Conservation (phyloP, 208 protist genomes). For the Sergeia podlipaevii region DNA sequence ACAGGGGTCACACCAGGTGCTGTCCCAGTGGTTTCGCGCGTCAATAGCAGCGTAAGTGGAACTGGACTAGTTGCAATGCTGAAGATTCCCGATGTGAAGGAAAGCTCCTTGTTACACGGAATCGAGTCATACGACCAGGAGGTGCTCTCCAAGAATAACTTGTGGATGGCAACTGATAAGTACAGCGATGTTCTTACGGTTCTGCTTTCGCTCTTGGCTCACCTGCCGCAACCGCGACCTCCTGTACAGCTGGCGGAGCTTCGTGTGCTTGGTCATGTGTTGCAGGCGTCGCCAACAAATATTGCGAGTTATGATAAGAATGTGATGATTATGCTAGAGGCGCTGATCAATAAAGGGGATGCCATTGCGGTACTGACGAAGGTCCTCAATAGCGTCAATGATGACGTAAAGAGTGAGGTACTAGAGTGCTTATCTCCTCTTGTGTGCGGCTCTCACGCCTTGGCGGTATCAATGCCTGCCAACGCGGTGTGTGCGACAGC, state of each 20-base stretch:
- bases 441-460: slow-evolving; percentile 31
- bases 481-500: slow-evolving; percentile 13
- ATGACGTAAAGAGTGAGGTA: slow-evolving; percentile 89
- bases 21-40: neutral
- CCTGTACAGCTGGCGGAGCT: slow-evolving; percentile 76
- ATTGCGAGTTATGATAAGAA: slow-evolving; percentile 26
- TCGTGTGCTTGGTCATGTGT: slow-evolving; percentile 50
- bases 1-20: slow-evolving; percentile 2
- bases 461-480: too few species aligned
- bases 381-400: slow-evolving; percentile 88
- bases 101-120: slow-evolving; percentile 63
- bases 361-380: slow-evolving; percentile 46
- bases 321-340: slow-evolving; percentile 29
- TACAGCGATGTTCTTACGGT: slow-evolving; percentile 41
- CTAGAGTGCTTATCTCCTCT: slow-evolving; percentile 73
- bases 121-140: slow-evolving; percentile 68
- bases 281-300: slow-evolving; percentile 35
- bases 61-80: slow-evolving; percentile 60
- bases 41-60: slow-evolving; percentile 18
- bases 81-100: slow-evolving; percentile 74
- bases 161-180: slow-evolving; percentile 27
- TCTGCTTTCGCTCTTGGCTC: slow-evolving; percentile 45
- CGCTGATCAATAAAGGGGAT: slow-evolving; percentile 42
- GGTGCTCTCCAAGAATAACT: slow-evolving; percentile 25
- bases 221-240: slow-evolving; percentile 70